Base-by-base conservation (phyloP, 177 flowering plant genomes). In the Vitis hybrid region DNA sequence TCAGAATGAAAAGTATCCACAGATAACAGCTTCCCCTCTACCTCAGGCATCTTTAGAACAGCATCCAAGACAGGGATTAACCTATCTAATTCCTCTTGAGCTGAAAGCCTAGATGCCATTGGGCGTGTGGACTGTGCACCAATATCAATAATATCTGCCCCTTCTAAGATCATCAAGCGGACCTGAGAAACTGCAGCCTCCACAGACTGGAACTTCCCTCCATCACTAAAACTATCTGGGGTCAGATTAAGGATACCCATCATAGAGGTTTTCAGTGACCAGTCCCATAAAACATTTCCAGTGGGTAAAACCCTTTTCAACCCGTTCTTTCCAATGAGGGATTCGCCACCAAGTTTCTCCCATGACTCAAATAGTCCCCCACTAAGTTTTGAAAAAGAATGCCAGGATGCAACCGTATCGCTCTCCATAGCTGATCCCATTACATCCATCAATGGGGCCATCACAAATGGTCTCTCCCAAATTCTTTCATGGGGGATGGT, bases 41-140 rank as follows among this genome's bases (percentile, higher is more conserved):
- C 69, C 68, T 87, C 99, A 21, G 94, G 91, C 81, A 93, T 76
- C 57, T 77, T 58, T 13, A 58, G 41, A 60, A 90, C 77, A 65
- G 90, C 94, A 76, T 95, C 97, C 20, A 96, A 65, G 57, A 93
- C 82, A 32, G 98, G 99, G 14, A 96, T 78, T 63, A 93, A 72
- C 70, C 98, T 86, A 64, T 85, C 87, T 41, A 95, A 50, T 78
- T 95, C 99, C 81, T 91, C 94, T 70, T 87, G 83, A 1, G 82
- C 78, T 15, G 97, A 90, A 65, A 96, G 78, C 72, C 72, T 81
- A 9, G 86, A 11, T n/a, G 98, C 97, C 78, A 78, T 82, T 58
- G 99, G 99, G 15, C 91, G 83, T 32, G 97, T 96, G 2, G 99
- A 96, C 72, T 93, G 98, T 52, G 97, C 95, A 71, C 98, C 99